A percentile compares a stretch with the other conserved stretches of the same genome.
These are phyloP conservation scores for Penicillium pulvis DNA, from an alignment of 495 filamentous ascomycete genomes.

Conservation along the genomic window DNA sequence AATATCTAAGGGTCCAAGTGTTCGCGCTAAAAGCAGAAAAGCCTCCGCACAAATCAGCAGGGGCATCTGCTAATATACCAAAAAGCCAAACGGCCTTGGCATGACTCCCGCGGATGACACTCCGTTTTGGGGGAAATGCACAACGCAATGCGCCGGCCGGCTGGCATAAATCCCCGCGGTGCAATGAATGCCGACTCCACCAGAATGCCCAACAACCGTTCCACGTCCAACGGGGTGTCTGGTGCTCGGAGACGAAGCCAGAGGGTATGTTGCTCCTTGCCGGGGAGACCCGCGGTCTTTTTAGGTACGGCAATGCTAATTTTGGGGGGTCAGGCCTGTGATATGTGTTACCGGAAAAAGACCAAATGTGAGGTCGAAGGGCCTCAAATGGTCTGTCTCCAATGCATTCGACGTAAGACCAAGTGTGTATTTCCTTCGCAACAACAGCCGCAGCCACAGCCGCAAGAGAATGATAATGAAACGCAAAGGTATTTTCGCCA, in stretches of 20 bases:
- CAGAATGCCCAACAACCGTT: constrained; percentile 8
- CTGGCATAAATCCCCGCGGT: constrained; percentile 20
- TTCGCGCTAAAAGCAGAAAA: background rate
- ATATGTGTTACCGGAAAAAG: constrained; percentile 97
- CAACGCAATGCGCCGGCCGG: constrained; percentile 19
- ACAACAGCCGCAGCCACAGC: constrained; percentile 1
- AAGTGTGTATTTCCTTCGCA: constrained; percentile 82
- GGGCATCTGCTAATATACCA: background rate
- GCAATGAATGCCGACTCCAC: constrained; percentile 13
- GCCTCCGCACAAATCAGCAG: background rate
- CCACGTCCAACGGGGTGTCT: background rate
- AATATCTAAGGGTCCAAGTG: background rate
- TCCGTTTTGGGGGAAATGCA: constrained; percentile 20
- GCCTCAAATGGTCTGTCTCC: constrained; percentile 68
- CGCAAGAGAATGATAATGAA: constrained; percentile 80
- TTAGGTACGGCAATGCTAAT: background rate
- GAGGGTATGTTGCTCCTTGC: constrained; percentile 13
- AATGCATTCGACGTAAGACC: constrained; percentile 92
- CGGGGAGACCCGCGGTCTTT: constrained; percentile 13
- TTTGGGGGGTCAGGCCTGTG: constrained; percentile 68
- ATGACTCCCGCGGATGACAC: constrained; percentile 13
- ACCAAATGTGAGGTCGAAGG: constrained; percentile 94
- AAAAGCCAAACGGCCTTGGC: constrained; percentile 17
- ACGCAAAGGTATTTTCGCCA: constrained; percentile 70
- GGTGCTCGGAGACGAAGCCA: constrained; percentile 17